These are phyloP conservation scores for Lasiosphaeris hirsuta DNA, from an alignment of 495 filamentous ascomycete genomes.

Conservation along the genomic window DNA sequence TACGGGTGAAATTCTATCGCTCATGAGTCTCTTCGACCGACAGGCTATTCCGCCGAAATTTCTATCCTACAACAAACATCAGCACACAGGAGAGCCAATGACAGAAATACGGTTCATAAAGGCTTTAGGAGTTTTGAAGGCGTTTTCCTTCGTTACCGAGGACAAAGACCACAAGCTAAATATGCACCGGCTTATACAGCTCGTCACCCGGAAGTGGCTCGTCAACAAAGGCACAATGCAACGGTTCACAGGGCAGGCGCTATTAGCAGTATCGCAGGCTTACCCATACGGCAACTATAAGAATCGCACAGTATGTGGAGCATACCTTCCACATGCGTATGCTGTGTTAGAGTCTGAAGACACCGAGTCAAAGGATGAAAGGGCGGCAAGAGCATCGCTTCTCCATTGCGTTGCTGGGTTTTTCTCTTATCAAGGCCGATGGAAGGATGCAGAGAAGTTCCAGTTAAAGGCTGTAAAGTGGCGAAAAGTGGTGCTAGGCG, in stretches of 20 bases:
- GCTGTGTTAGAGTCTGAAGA: constrained; percentile 19
- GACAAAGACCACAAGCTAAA: constrained; percentile 24
- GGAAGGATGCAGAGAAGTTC: constrained; percentile 28
- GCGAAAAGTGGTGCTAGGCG: constrained; percentile 20
- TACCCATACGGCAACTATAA: constrained; percentile 36
- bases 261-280: constrained; percentile 26
- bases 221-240: constrained; percentile 20
- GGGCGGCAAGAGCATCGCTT: constrained; percentile 7
- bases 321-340: constrained; percentile 35
- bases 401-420: neutral
- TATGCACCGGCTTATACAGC: constrained; percentile 48
- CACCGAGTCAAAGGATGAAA: constrained; percentile 11
- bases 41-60: constrained; percentile 40
- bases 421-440: neutral
- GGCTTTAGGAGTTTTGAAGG: constrained; percentile 38
- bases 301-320: constrained; percentile 23
- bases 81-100: neutral
- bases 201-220: constrained; percentile 46
- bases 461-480: neutral
- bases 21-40: constrained; percentile 43
- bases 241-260: constrained; percentile 30
- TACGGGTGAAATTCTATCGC: constrained; percentile 42
- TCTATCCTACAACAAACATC: constrained; percentile 23
- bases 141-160: constrained; percentile 39
- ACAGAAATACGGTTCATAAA: constrained; percentile 27